These are phyloP conservation scores for Colletotrichum tamarilloi DNA, from an alignment of 2,329 filamentous ascomycete species.

Conservation along the genomic window DNA sequence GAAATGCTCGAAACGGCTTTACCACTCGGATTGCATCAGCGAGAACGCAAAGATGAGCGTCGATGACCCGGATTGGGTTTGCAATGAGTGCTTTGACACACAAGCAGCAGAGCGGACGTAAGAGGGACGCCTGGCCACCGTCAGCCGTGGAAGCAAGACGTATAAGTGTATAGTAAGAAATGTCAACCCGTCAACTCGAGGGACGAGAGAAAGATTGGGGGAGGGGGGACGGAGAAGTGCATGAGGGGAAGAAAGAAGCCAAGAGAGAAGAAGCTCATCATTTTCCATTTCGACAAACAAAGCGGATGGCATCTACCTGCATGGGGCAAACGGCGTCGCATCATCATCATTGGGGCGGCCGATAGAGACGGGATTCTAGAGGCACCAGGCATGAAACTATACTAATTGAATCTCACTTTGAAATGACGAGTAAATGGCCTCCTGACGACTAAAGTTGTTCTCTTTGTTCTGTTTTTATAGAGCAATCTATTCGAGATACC, in stretches of 20 bases:
- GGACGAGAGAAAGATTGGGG: not conserved
- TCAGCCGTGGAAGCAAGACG: not conserved
- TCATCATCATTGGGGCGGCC: not conserved
- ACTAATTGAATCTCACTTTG: not conserved
- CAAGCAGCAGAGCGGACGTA: conserved; percentile 6
- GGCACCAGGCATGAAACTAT: not conserved
- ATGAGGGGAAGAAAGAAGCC: too few relatives aligned
- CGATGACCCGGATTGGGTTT: conserved; percentile 47
- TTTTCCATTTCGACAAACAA: not conserved
- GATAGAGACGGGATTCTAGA: conserved; percentile 10
- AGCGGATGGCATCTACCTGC: conserved; percentile 24
- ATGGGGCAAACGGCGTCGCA: conserved; percentile 18
- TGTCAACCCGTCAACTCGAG: not conserved
- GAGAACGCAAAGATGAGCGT: conserved; percentile 38
- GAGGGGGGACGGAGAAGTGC: not conserved
- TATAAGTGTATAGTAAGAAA: not conserved
- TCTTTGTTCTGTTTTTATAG: not conserved
- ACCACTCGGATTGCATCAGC: conserved; percentile 60
- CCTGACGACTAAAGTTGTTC: too few relatives aligned
- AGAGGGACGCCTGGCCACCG: not conserved
- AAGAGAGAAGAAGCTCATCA: not conserved
- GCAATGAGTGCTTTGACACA: conserved; percentile 23
- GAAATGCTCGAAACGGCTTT: conserved; percentile 56
- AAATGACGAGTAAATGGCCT: not conserved
- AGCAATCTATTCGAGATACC: not conserved